A percentile compares a stretch with the other conserved stretches of the same genome.
These are phyloP conservation scores for Pholiota molesta DNA, from an alignment of 768 basidiomycete genomes.

Conservation along the genomic window DNA sequence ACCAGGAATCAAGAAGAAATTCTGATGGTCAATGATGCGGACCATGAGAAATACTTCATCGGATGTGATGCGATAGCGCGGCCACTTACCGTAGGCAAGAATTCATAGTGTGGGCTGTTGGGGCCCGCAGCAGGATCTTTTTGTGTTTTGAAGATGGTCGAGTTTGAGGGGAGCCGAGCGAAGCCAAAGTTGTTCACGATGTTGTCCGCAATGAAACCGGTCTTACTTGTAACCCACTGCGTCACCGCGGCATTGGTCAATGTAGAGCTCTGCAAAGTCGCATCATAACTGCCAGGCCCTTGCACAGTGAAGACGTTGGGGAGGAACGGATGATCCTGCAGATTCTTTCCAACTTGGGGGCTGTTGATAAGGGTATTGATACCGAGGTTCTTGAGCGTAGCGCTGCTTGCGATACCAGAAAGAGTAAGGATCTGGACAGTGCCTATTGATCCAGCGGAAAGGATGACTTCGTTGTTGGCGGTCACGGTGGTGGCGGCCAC, in stretches of 20 bases:
- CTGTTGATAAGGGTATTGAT: conserved; percentile 40
- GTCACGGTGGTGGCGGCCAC: conserved; percentile 10
- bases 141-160: conserved; percentile 23
- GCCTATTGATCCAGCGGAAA: conserved; percentile 38
- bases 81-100: conserved; percentile 27
- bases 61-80: neutral
- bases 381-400: conserved; percentile 35
- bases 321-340: conserved; percentile 41
- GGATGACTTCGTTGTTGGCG: conserved; percentile 35
- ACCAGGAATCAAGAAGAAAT: conserved; percentile 15
- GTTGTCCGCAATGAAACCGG: conserved; percentile 31
- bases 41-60: conserved; percentile 4
- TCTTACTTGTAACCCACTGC: conserved; percentile 28
- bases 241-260: conserved; percentile 17
- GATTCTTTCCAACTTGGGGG: conserved; percentile 47
- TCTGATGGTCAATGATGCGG: conserved; percentile 4
- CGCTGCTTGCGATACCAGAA: conserved; percentile 44
- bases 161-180: conserved; percentile 28
- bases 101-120: conserved; percentile 33
- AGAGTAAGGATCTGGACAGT: conserved; percentile 39
- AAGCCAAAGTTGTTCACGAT: conserved; percentile 31
- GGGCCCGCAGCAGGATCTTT: conserved; percentile 33
- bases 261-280: conserved; percentile 22
- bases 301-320: conserved; percentile 27
- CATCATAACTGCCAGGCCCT: conserved; percentile 26